Percentiles rank a stretch among this genome's conserved stretches.
Conservation (phyloP, 139 green algal genomes). For the Coccomyxa sp. region DNA sequence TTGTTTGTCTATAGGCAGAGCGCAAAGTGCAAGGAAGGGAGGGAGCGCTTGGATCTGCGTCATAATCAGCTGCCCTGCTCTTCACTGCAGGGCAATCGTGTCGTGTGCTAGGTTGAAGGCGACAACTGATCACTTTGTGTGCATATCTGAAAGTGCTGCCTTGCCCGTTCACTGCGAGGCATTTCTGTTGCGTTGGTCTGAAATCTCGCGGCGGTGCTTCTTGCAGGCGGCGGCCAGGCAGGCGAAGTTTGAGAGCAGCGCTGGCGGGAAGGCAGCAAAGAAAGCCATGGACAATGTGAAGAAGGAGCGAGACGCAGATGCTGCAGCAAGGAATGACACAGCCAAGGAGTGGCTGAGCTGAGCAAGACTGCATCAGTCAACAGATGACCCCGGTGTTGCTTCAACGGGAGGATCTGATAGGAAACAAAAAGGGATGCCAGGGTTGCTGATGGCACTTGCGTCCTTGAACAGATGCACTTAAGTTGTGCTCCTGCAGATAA, state of each 20-base stretch:
- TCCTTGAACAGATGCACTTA: neutral
- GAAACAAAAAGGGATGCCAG: too few relatives aligned
- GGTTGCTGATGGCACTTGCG: neutral
- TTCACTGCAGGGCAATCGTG: neutral
- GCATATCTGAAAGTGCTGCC: neutral
- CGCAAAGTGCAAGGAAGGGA: too few relatives aligned
- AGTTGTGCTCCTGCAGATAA: neutral
- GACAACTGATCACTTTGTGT: neutral
- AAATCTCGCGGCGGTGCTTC: neutral
- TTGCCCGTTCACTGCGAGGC: neutral
- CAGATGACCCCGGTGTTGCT: too few relatives aligned
- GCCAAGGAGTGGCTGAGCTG: conserved; percentile 14
- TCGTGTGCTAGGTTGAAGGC: too few relatives aligned
- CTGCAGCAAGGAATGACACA: conserved; percentile 4
- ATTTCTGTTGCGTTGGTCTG: neutral
- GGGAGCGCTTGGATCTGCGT: too few relatives aligned
- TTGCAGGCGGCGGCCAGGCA: conserved; percentile 16
- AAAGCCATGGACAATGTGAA: conserved; percentile 18
- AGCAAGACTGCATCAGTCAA: neutral
- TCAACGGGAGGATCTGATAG: too few relatives aligned
- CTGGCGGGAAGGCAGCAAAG: conserved; percentile 9
- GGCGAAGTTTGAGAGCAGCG: conserved; percentile 20
- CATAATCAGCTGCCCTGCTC: too few relatives aligned
- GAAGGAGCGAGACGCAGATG: conserved; percentile 14
- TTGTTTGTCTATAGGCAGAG: too few relatives aligned